phyloP scores from a whole-genome alignment of 768 basidiomycete genomes.

The Russula griseocarnosa region DNA sequence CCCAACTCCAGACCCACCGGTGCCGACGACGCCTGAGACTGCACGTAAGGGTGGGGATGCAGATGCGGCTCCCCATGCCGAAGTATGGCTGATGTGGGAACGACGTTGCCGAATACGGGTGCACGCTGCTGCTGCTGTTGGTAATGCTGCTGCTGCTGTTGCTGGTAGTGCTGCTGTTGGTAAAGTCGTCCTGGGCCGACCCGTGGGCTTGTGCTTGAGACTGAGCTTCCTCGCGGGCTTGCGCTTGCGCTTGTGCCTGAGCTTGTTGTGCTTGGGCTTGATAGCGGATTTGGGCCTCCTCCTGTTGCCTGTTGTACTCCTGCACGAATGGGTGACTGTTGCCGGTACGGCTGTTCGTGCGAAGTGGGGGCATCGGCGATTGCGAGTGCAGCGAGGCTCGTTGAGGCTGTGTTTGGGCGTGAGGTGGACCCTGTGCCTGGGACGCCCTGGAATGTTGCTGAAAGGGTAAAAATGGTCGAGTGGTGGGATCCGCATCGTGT shows the following conservation, averaged over 20 bases:
- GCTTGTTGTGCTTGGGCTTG: constrained; percentile 31
- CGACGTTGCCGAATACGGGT: constrained; percentile 24
- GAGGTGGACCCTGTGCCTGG: constrained; percentile 30
- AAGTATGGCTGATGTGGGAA: constrained; percentile 22
- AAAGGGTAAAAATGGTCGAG: constrained; percentile 48
- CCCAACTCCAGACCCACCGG: constrained; percentile 7
- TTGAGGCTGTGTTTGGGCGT: constrained; percentile 35
- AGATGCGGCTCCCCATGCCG: constrained; percentile 21
- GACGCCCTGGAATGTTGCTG: constrained; percentile 35
- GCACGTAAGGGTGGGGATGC: constrained; percentile 25
- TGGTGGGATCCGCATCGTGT: constrained; percentile 46
- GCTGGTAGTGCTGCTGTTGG: constrained; percentile 12
- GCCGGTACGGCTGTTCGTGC: constrained; percentile 27
- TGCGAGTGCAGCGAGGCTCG: constrained; percentile 37
- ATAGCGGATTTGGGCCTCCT: constrained; percentile 30
- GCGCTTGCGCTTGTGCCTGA: constrained; percentile 23
- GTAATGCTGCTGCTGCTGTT: constrained; percentile 7
- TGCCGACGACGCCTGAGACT: constrained; percentile 9
- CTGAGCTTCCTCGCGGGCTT: constrained; percentile 26
- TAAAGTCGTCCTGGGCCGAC: constrained; percentile 13
- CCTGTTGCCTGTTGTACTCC: constrained; percentile 40
- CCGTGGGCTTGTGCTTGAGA: constrained; percentile 25
- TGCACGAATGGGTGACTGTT: constrained; percentile 42
- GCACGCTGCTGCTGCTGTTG: constrained; percentile 23
- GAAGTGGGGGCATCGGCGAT: constrained; percentile 44